These are phyloP conservation scores for Mucor plumbeus DNA, from an alignment of 371 early-diverging fungal species.

Conservation along the genomic window DNA sequence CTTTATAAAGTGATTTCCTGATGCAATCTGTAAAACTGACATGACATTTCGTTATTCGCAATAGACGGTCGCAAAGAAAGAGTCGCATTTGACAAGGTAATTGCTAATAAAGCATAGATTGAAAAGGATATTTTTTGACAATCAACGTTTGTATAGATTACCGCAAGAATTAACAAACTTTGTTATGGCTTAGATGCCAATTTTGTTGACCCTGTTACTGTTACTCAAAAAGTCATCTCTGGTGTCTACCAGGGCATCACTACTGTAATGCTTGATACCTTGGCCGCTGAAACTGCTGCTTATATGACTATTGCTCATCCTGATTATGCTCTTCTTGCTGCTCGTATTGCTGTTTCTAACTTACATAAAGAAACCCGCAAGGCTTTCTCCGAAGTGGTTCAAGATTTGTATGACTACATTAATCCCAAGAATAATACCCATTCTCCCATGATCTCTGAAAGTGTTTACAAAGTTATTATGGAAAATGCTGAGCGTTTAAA, in stretches of 20 bases:
- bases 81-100: constrained; percentile 85
- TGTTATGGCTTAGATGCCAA: constrained; percentile 93
- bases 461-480: constrained; percentile 65
- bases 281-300: constrained; percentile 91
- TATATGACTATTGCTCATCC: constrained; percentile 93
- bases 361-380: constrained; percentile 92
- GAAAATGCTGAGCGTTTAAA: constrained; percentile 79
- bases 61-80: constrained; percentile 79
- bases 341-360: constrained; percentile 90
- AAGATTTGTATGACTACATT: constrained; percentile 72
- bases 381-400: constrained; percentile 66
- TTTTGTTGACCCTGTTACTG: constrained; percentile 90
- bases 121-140: not conserved
- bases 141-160: constrained; percentile 62
- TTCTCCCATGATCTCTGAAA: constrained; percentile 79
- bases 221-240: constrained; percentile 94
- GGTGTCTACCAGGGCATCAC: constrained; percentile 93
- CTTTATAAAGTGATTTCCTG: not conserved
- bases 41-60: not conserved
- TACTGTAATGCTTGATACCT: constrained; percentile 88
- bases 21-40: not conserved
- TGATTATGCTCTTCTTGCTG: constrained; percentile 92
- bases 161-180: constrained; percentile 88
- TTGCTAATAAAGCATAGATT: not conserved
- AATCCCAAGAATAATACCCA: constrained; percentile 82